Evolutionary conservation across 75 land plant genomes (phyloP), one percentile per base, ranked within the genome.

Genomic region (Larix kaempferi): DNA sequence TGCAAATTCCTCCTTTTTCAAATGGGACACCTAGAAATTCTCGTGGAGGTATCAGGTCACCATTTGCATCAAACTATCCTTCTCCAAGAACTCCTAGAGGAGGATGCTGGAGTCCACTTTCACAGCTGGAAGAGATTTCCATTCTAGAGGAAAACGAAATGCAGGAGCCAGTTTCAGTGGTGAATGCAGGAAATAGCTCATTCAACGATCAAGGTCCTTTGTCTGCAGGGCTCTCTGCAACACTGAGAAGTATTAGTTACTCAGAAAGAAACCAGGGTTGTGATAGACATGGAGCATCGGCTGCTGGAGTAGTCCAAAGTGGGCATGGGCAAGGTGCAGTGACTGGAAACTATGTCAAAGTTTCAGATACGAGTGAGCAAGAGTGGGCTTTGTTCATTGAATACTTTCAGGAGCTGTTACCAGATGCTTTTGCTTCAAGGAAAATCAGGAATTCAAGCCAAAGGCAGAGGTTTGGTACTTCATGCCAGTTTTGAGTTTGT

Each of bases 401-500:
- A 82, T 86, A 80, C 82, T 90, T 94, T 78, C 85, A 84, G 76
- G 92, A 87, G 76, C 84, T 90, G 33, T 84, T 94, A 21, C 71
- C 67, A 21, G 86, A 83, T 37, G 88, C 94, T 25, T 87, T 94
- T 74, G 80, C 79, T 35, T 77, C 77, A 23, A 85, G 89, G 77
- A 87, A 81, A 61, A 77, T 73, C 16, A 79, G 74, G 12, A 73
- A 80, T 7, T 33, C 63, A 22, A 86, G 87, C 44, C 86, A 81
- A 78, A 87, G 78, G 76, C 98, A 88, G 88, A 92, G 98, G 88
- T 91, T 94, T 26, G 98, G 98, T 63, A 94, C 98, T 77, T 94
- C 94, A 6, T 94, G 98, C 89, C 92, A 92, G 77, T 94, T 94
- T 90, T 94, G n/a, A n/a, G n/a, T 92, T 90, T 57, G 16, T 5